phyloP scores from a whole-genome alignment of 2,329 filamentous ascomycete genomes.

The Coniochaeta prunicola region DNA sequence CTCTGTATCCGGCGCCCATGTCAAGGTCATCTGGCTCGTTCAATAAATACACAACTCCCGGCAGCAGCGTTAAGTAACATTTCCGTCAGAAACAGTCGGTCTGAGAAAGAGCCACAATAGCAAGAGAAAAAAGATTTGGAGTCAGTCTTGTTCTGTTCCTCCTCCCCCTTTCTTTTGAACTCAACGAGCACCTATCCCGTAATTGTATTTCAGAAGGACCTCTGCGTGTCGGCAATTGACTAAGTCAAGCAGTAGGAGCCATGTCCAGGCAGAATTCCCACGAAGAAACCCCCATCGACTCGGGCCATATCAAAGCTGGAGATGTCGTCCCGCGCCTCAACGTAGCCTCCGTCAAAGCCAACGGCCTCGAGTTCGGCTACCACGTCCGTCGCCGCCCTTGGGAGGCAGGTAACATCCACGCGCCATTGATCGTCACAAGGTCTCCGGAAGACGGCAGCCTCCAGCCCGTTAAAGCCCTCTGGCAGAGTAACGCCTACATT shows the following conservation, averaged over 20 bases:
- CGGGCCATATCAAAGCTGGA: not conserved
- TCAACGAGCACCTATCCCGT: no score
- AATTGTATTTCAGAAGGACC: no score
- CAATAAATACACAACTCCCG: no score
- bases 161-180: no score
- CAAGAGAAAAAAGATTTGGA: no score
- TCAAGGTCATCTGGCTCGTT: no score
- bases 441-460: not conserved
- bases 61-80: no score
- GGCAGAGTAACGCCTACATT: not conserved
- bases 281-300: not conserved
- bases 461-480: not conserved
- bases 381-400: not conserved
- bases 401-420: not conserved
- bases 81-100: no score
- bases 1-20: no score
- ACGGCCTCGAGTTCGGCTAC: not conserved
- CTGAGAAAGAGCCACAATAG: no score
- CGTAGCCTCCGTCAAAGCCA: not conserved
- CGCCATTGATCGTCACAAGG: not conserved
- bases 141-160: no score
- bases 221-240: no score
- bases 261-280: not conserved
- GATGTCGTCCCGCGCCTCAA: not conserved
- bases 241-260: not conserved